phyloP scores from a whole-genome alignment of 2,329 filamentous ascomycete species.

The Phialophora verrucosa region DNA sequence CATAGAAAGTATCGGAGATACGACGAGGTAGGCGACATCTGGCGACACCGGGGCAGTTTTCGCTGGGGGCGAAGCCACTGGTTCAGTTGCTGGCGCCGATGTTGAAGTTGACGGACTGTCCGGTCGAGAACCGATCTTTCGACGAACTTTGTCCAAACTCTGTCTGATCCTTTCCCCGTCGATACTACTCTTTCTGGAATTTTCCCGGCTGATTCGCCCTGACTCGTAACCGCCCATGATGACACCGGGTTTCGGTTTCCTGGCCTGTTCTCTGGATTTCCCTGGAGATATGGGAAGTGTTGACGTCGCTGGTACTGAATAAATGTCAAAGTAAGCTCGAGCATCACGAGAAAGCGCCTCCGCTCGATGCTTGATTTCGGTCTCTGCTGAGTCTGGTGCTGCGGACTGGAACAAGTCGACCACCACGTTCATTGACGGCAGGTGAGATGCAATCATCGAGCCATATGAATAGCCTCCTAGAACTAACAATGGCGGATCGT shows the following conservation, averaged over 20 bases:
- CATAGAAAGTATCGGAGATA: conserved; percentile 67
- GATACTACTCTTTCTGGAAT: conserved; percentile 46
- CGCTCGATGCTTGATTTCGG: conserved; percentile 74
- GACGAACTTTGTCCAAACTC: conserved; percentile 49
- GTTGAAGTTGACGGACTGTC: conserved; percentile 25
- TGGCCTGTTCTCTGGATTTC: background rate
- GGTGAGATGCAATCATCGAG: conserved; percentile 75
- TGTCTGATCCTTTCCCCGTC: conserved; percentile 46
- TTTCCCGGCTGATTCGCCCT: conserved; percentile 51
- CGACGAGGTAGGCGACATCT: conserved; percentile 58
- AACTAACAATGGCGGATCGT: conserved; percentile 57
- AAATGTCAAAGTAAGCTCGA: conserved; percentile 31
- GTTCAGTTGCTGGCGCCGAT: background rate
- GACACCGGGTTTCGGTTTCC: conserved; percentile 36
- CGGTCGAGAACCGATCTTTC: conserved; percentile 40
- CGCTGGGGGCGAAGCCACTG: conserved; percentile 1
- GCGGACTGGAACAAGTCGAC: conserved; percentile 64
- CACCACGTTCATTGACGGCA: conserved; percentile 66
- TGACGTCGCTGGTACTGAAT: conserved; percentile 15
- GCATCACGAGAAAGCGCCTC: conserved; percentile 57
- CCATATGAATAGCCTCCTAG: conserved; percentile 91
- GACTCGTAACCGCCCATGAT: conserved; percentile 57
- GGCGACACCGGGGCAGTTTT: conserved; percentile 36
- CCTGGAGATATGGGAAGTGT: conserved; percentile 6
- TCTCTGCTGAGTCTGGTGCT: conserved; percentile 61